phyloP scores from a whole-genome alignment of 495 filamentous ascomycete species.

The Neurospora sublineolata region DNA sequence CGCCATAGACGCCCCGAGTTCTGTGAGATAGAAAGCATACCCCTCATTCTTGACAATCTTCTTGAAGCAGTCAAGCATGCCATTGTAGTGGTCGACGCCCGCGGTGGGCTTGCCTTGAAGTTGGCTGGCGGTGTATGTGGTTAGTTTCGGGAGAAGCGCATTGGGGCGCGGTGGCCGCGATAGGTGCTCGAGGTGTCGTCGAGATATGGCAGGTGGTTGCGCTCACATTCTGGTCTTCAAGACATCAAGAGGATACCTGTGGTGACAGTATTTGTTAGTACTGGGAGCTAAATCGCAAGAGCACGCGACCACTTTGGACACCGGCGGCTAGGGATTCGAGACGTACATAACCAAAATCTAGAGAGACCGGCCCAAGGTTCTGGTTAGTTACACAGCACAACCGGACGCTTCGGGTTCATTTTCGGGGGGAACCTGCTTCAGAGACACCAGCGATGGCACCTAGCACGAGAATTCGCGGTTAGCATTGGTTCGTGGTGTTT shows the following conservation, averaged over 20 bases:
- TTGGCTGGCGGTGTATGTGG: conserved; percentile 45
- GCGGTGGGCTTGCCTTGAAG: conserved; percentile 55
- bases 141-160: conserved; percentile 16
- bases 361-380: neutral
- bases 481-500: conserved; percentile 2
- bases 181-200: neutral
- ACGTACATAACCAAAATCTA: conserved; percentile 81
- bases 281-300: neutral
- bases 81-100: conserved; percentile 76
- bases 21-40: conserved; percentile 33
- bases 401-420: neutral
- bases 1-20: neutral
- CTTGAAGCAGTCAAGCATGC: conserved; percentile 93
- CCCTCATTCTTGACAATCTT: conserved; percentile 95
- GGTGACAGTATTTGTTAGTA: conserved; percentile 8
- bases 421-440: conserved; percentile 11
- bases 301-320: conserved; percentile 9
- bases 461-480: conserved; percentile 8
- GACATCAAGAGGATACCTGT: conserved; percentile 94
- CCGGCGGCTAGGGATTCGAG: neutral
- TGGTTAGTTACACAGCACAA: neutral
- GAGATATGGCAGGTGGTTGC: neutral
- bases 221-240: conserved; percentile 94
- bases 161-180: conserved; percentile 1
- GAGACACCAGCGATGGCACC: conserved; percentile 20